Evolutionary conservation across 2,329 filamentous ascomycete genomes (phyloP).

Genomic region (Arthrobotrys iridis): DNA sequence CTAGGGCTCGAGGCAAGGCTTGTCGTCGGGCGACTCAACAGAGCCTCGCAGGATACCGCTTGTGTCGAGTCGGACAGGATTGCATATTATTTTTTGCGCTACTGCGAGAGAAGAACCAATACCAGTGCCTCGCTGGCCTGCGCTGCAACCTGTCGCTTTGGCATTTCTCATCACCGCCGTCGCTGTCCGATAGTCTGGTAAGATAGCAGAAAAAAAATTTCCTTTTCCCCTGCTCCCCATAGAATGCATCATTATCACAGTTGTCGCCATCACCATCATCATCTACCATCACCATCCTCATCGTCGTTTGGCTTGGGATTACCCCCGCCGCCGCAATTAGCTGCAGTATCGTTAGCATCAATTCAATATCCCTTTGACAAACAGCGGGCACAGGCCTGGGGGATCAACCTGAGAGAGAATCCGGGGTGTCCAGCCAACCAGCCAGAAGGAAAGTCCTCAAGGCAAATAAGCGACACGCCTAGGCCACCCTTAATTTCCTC

Average conservation of each 20-base stretch:
- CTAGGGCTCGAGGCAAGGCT: neutral
- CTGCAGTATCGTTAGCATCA: neutral
- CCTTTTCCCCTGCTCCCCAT: neutral
- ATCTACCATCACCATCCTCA: neutral
- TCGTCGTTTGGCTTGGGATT: neutral
- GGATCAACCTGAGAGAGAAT: conserved; percentile 37
- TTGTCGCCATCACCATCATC: neutral
- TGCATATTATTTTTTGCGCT: conserved; percentile 22
- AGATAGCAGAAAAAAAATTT: neutral
- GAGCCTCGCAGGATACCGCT: conserved; percentile 51
- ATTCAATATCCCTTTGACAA: conserved; percentile 24
- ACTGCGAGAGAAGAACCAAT: conserved; percentile 33
- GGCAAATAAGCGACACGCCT: conserved; percentile 55
- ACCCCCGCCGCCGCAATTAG: neutral
- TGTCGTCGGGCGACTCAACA: conserved; percentile 32
- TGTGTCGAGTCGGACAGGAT: conserved; percentile 26
- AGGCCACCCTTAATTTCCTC: conserved; percentile 55
- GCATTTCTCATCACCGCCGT: conserved; percentile 51
- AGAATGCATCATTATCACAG: neutral
- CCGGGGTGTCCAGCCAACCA: conserved; percentile 53
- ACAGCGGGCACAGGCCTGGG: conserved; percentile 15
- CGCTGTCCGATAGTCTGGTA: conserved; percentile 35
- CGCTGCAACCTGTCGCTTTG: conserved; percentile 51
- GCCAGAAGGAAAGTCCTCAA: conserved; percentile 27
- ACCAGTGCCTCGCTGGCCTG: conserved; percentile 29